phyloP scores from a whole-genome alignment of 2,329 filamentous ascomycete genomes.

The Fusarium anguioides region DNA sequence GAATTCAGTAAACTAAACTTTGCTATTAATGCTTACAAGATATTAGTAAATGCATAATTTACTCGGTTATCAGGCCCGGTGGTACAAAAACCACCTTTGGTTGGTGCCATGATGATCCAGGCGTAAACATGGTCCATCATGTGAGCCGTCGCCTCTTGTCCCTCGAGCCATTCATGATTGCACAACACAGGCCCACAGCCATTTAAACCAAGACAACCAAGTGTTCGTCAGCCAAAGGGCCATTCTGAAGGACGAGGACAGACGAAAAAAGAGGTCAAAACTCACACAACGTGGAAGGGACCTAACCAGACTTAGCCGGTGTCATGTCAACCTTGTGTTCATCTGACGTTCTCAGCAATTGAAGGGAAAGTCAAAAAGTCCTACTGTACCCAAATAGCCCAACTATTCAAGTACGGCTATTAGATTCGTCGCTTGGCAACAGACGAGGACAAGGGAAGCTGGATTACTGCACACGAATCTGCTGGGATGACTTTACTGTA shows the following conservation, averaged over 20 bases:
- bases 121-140: constrained; percentile 40
- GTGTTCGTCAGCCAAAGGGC: not conserved
- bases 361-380: constrained; percentile 8
- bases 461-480: constrained; percentile 22
- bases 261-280: not conserved
- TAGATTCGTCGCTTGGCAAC: constrained; percentile 10
- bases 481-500: not conserved
- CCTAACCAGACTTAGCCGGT: not conserved
- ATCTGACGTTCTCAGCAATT: constrained; percentile 26
- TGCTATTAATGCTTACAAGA: not conserved
- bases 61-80: not conserved
- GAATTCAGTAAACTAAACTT: not conserved
- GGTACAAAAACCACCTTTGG: not conserved
- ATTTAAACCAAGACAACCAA: not conserved
- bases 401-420: not conserved
- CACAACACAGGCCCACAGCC: constrained; percentile 9
- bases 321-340: constrained; percentile 37
- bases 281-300: not conserved
- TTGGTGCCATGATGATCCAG: constrained; percentile 30
- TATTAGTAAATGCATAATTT: not conserved
- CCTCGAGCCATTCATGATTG: constrained; percentile 30
- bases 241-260: not conserved
- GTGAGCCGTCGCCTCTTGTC: constrained; percentile 35
- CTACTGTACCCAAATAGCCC: too few species aligned
- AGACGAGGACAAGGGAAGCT: constrained; percentile 25